phyloP scores from a whole-genome alignment of 2,329 filamentous ascomycete genomes.

The Fusarium torreyae region DNA sequence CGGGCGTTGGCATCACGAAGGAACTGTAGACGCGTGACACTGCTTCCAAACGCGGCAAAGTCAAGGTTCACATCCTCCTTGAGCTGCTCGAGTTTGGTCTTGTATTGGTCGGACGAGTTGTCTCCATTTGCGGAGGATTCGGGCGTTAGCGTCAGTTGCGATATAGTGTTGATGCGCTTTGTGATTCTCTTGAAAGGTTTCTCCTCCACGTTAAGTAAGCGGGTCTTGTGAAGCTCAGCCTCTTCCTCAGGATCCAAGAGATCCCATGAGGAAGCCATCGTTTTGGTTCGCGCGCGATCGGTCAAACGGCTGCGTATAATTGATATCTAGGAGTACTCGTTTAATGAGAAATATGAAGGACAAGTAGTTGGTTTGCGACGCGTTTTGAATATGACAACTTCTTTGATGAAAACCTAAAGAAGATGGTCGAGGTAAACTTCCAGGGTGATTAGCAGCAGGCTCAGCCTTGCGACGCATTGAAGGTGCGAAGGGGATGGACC shows the following conservation, averaged over 20 bases:
- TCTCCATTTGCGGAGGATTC: slow-evolving; percentile 59
- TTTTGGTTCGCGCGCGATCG: slow-evolving; percentile 15
- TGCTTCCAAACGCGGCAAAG: slow-evolving; percentile 89
- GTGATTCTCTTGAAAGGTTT: slow-evolving; percentile 92
- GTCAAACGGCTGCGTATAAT: not conserved
- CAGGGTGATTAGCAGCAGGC: slow-evolving; percentile 20
- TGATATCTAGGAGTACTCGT: not conserved
- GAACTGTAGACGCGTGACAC: slow-evolving; percentile 89
- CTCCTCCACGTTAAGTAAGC: slow-evolving; percentile 91
- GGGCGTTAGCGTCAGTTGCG: slow-evolving; percentile 65
- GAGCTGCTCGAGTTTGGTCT: slow-evolving; percentile 74
- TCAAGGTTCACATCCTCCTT: slow-evolving; percentile 89
- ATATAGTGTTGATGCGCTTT: slow-evolving; percentile 81
- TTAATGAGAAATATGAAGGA: not conserved
- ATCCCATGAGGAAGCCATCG: slow-evolving; percentile 67
- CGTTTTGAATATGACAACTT: not conserved
- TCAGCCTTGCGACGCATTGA: slow-evolving; percentile 45
- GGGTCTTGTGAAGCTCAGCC: slow-evolving; percentile 87
- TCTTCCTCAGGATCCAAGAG: slow-evolving; percentile 83
- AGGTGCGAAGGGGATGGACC: slow-evolving; percentile 20
- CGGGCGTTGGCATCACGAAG: slow-evolving; percentile 85
- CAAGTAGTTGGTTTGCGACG: not conserved
- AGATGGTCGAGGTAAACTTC: slow-evolving; percentile 1
- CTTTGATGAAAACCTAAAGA: not conserved
- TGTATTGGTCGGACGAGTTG: slow-evolving; percentile 61